Conservation (phyloP, 345 rosid species). For the Eucalyptus pauciflora region DNA sequence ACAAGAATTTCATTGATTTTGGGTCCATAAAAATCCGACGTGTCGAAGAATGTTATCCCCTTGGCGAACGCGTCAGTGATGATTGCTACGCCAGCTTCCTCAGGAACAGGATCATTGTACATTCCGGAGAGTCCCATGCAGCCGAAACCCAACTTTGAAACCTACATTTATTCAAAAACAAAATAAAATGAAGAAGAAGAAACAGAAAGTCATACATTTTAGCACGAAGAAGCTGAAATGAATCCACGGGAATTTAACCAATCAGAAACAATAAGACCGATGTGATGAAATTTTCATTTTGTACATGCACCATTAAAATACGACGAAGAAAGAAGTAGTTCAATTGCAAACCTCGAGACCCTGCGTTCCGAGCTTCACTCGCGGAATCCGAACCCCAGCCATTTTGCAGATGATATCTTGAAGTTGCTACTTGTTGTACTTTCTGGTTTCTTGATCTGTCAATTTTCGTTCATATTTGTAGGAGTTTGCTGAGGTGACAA, state of each 20-base stretch:
- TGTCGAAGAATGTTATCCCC: constrained; percentile 4
- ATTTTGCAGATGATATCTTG: background rate
- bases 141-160: background rate
- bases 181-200: background rate
- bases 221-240: background rate
- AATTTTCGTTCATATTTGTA: background rate
- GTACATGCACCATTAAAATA: background rate
- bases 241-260: background rate
- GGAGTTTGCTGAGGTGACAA: background rate
- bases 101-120: background rate
- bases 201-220: background rate
- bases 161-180: background rate
- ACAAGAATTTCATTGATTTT: background rate
- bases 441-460: background rate
- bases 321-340: background rate
- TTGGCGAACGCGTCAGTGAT: background rate
- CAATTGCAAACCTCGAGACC: background rate
- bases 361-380: constrained; percentile 1
- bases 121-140: background rate
- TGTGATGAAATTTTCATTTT: background rate
- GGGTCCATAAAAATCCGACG: background rate
- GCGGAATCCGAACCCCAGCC: background rate
- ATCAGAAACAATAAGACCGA: background rate
- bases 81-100: background rate
- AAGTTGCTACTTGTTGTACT: background rate